phyloP scores from a whole-genome alignment of 1,284 basidiomycete species.

The Trichosporon ovoides region DNA sequence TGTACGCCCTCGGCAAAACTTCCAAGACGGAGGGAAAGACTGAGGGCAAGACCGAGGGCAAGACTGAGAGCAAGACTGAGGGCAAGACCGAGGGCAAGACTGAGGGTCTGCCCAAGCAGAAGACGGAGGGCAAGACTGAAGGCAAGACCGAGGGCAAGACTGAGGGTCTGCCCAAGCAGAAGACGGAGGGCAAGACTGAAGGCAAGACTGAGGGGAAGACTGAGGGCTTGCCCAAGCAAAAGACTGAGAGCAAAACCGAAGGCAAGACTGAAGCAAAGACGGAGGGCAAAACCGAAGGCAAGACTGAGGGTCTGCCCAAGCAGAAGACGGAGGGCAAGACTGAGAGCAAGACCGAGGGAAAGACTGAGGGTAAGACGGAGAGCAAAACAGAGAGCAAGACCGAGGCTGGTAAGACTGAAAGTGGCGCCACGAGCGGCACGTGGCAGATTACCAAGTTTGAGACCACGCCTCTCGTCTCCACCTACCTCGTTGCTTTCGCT shows the following conservation, averaged over 20 bases:
- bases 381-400: conserved; percentile 46
- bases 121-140: conserved; percentile 24
- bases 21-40: conserved; percentile 50
- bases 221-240: conserved; percentile 28
- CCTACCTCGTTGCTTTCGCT: conserved; percentile 86
- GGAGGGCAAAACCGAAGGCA: conserved; percentile 44
- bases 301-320: conserved; percentile 29
- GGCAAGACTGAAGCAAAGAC: conserved; percentile 37
- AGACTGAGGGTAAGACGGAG: conserved; percentile 37
- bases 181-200: conserved; percentile 39
- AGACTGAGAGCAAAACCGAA: conserved; percentile 37
- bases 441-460: conserved; percentile 80
- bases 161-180: conserved; percentile 25
- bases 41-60: conserved; percentile 39
- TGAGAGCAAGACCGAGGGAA: conserved; percentile 26
- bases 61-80: conserved; percentile 49
- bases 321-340: conserved; percentile 49
- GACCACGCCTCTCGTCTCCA: conserved; percentile 74
- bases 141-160: conserved; percentile 35
- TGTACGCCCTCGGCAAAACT: conserved; percentile 42
- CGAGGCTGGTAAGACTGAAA: conserved; percentile 43
- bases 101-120: too few species aligned
- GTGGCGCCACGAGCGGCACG: conserved; percentile 28
- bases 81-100: conserved; percentile 40
- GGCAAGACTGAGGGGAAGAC: conserved; percentile 46